A percentile compares a stretch with the other conserved stretches of the same genome.
Conservation (phyloP, 345 rosid genomes). For the Salix viminalis region DNA sequence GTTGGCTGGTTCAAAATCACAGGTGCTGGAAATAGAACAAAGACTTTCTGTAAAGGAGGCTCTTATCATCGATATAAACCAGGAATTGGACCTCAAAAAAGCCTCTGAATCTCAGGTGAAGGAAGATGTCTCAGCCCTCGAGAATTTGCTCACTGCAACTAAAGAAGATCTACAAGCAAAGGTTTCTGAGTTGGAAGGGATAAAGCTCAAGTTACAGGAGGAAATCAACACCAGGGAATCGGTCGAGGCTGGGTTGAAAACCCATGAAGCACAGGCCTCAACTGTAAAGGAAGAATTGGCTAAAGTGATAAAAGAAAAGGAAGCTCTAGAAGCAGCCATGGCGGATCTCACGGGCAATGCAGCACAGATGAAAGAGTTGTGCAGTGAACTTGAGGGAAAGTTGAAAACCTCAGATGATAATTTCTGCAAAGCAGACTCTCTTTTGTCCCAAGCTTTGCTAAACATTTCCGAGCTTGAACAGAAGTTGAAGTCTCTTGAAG, state of each 20-base stretch:
- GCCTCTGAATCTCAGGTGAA: constrained; percentile 62
- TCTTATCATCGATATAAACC: constrained; percentile 44
- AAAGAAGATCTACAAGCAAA: constrained; percentile 59
- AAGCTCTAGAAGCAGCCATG: constrained; percentile 48
- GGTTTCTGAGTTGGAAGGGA: constrained; percentile 48
- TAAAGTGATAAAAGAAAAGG: constrained; percentile 45
- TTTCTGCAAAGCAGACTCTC: constrained; percentile 57
- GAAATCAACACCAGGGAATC: constrained; percentile 45
- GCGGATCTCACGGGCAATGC: constrained; percentile 45
- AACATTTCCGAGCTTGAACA: constrained; percentile 65
- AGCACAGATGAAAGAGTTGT: constrained; percentile 39
- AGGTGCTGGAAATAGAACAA: constrained; percentile 50
- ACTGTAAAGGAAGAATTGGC: constrained; percentile 34
- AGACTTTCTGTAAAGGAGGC: constrained; percentile 62
- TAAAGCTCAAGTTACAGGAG: constrained; percentile 46
- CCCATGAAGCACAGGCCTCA: constrained; percentile 33
- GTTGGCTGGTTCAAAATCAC: constrained; percentile 54
- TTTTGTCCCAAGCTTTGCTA: constrained; percentile 64
- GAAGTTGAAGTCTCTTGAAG: constrained; percentile 70
- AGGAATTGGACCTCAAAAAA: constrained; percentile 59
- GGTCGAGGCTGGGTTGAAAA: constrained; percentile 36
- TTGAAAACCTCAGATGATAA: constrained; percentile 63
- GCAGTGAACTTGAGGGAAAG: constrained; percentile 58
- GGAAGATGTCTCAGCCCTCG: constrained; percentile 53
- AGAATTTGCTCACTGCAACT: constrained; percentile 37